These are phyloP conservation scores for Dryas octopetala DNA, from an alignment of 306 rosid genomes.

Conservation along the genomic window DNA sequence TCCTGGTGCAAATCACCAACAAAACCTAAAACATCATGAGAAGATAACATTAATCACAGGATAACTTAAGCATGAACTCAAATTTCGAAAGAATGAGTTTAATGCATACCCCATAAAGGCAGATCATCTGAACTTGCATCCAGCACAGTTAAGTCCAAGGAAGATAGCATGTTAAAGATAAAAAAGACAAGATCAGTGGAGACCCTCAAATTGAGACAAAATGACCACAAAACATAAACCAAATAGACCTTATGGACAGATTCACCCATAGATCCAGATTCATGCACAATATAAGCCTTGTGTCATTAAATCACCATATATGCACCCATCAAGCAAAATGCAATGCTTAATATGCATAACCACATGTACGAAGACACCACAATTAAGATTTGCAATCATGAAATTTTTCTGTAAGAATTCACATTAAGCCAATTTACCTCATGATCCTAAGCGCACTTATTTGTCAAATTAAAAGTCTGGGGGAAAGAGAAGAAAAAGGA, in stretches of 20 bases:
- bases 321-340: neutral
- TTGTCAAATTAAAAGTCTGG: neutral
- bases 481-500: neutral
- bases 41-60: slow-evolving; percentile 21
- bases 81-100: slow-evolving; percentile 20
- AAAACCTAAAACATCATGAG: slow-evolving; percentile 57
- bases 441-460: neutral
- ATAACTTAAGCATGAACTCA: neutral
- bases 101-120: slow-evolving; percentile 90
- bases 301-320: neutral
- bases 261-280: slow-evolving; percentile 11
- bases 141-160: slow-evolving; percentile 41
- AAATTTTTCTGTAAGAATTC: neutral
- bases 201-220: slow-evolving; percentile 3
- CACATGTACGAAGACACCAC: neutral
- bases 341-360: neutral
- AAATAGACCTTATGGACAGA: slow-evolving; percentile 7
- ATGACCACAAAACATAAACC: neutral
- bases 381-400: neutral
- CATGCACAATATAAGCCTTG: neutral
- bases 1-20: slow-evolving; percentile 85
- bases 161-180: slow-evolving; percentile 30
- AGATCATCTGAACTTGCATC: slow-evolving; percentile 80
- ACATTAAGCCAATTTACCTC: neutral
- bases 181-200: slow-evolving; percentile 41